Evolutionary conservation across 768 basidiomycete genomes (phyloP).

Genomic region (Pleurotus citrinopileatus): DNA sequence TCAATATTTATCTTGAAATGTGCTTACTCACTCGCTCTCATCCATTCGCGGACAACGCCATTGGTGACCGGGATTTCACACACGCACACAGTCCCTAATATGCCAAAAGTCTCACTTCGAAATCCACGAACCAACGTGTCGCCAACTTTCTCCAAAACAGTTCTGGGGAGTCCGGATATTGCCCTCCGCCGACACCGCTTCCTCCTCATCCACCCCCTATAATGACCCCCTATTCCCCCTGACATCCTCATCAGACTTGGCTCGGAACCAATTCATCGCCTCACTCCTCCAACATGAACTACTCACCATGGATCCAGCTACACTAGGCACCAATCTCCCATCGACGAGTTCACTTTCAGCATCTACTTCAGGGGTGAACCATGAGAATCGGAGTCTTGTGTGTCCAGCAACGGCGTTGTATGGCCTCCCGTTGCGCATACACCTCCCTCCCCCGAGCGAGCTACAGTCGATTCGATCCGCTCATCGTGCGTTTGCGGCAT

Average conservation of each 20-base stretch:
- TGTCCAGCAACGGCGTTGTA: background rate
- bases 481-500: background rate
- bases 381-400: background rate
- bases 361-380: background rate
- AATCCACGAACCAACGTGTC: constrained; percentile 5
- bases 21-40: background rate
- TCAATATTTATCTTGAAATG: background rate
- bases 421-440: background rate
- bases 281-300: background rate
- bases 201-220: background rate
- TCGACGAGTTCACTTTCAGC: background rate
- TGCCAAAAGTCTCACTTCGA: constrained; percentile 1
- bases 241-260: no score
- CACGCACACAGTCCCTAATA: background rate
- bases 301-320: background rate
- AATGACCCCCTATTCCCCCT: background rate
- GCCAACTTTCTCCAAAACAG: background rate
- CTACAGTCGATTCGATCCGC: background rate
- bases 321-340: background rate
- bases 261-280: background rate
- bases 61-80: background rate
- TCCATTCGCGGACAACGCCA: background rate
- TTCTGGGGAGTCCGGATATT: background rate
- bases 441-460: background rate
- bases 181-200: background rate